Evolutionary conservation across 2,329 filamentous ascomycete species (phyloP).

Genomic region (Colletotrichum sp.): DNA sequence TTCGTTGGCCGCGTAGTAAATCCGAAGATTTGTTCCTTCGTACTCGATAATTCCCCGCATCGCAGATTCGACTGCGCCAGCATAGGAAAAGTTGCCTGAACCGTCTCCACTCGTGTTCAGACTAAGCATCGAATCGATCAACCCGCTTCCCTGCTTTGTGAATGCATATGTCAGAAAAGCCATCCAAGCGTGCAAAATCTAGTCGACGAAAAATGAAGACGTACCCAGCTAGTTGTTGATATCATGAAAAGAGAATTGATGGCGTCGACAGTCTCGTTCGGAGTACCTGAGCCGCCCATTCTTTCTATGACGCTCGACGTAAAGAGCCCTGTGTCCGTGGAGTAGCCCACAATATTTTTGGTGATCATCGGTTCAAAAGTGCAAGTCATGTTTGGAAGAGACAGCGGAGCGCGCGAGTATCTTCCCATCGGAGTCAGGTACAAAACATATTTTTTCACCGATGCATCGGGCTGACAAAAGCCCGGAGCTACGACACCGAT

Average conservation of each 20-base stretch:
- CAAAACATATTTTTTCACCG: background rate
- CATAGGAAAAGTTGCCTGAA: background rate
- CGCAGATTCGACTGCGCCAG: background rate
- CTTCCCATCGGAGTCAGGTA: background rate
- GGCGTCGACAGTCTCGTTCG: background rate
- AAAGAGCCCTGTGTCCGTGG: background rate
- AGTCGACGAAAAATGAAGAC: background rate
- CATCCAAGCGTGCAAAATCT: background rate
- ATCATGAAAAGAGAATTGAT: background rate
- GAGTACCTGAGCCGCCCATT: background rate
- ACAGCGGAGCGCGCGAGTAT: background rate
- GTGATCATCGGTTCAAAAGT: background rate
- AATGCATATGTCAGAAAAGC: background rate
- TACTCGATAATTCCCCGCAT: background rate
- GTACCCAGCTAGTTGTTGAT: background rate
- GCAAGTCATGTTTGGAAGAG: background rate
- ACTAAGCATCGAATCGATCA: background rate
- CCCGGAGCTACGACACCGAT: background rate
- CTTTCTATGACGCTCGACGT: background rate
- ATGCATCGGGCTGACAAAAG: background rate
- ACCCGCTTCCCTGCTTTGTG: background rate
- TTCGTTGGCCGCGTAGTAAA: background rate
- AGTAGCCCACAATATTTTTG: background rate
- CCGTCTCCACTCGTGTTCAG: background rate
- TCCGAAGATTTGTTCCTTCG: background rate